Evolutionary conservation across 805 yeast genomes (phyloP), one percentile per base, ranked within the genome.

Genomic region (Schwanniomyces pseudopolymorphus): DNA sequence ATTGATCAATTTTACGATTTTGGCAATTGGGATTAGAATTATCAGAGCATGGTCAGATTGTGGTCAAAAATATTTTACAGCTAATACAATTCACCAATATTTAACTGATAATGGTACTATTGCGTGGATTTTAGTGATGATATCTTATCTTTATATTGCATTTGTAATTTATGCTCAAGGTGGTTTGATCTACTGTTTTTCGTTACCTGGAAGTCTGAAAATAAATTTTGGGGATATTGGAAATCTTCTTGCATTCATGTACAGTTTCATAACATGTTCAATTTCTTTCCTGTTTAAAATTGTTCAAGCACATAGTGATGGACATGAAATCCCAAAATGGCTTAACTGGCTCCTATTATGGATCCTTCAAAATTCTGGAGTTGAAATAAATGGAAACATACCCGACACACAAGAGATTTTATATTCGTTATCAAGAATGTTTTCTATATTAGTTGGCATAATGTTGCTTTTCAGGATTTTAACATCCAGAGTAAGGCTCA

Each of bases 21-120:
- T 67, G 19, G 49, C 72, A 4, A 19, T 66, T 0, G 61, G 80
- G 2, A 49, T 85, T 8, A 75, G 97, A 46, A 7, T 84, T 0
- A 61, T 90, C 19, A 75, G 94, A 46, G 85, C 89, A 1, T 94
- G 97, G 96, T 87, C 85, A 58, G 85, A 85, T 53, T 82, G 92
- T 43, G 98, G 98, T 0, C 97, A 91, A 58, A 94, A 94, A 53
- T 84, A 77, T 37, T 74, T 78, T 13, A 75, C 66, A 5, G 48
- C 55, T 6, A 41, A 35, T 16, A 65, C 71, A 3, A 44, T 85
- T 4, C 70, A 80, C 0, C 60, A 74, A 0, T 68, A 67, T 35
- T 58, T 90, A 2, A 52, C 61, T 7, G 51, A 55, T 0, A 49
- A 67, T 48, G 43, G 66, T 1, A 41, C 48, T 0, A 17, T 74